These are phyloP conservation scores for Tylopilus sp. DNA, from an alignment of 768 basidiomycete species.

Conservation along the genomic window DNA sequence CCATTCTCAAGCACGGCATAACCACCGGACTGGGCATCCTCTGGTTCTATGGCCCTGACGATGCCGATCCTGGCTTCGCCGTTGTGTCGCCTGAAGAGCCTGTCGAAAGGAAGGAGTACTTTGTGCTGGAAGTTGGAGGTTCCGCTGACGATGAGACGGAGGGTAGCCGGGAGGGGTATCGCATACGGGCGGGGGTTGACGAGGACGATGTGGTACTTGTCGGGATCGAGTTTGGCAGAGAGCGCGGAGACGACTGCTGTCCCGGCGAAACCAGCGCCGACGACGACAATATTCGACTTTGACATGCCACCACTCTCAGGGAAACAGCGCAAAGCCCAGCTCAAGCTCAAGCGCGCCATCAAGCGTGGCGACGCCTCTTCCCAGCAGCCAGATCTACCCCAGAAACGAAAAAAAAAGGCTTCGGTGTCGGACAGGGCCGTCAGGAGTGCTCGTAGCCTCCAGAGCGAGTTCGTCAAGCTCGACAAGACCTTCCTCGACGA, in stretches of 20 bases:
- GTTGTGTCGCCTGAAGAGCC: constrained; percentile 44
- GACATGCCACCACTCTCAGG: constrained; percentile 39
- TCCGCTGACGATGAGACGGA: constrained; percentile 48
- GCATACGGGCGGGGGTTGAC: constrained; percentile 50
- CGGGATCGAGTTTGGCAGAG: constrained; percentile 45
- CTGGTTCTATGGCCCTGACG: constrained; percentile 40
- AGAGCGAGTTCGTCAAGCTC: constrained; percentile 68
- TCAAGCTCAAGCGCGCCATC: constrained; percentile 75
- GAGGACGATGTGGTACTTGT: constrained; percentile 50
- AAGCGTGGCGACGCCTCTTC: constrained; percentile 70
- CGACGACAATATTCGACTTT: constrained; percentile 46
- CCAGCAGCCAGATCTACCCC: constrained; percentile 22
- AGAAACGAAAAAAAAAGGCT: constrained; percentile 8
- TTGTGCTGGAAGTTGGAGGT: constrained; percentile 38
- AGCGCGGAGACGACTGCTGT: constrained; percentile 43
- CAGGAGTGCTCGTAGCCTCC: constrained; percentile 48
- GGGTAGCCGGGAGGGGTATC: constrained; percentile 45
- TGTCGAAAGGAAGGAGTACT: constrained; percentile 50
- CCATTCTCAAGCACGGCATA: constrained; percentile 50
- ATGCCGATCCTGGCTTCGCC: constrained; percentile 36
- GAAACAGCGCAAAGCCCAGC: constrained; percentile 67
- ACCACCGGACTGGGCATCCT: constrained; percentile 34
- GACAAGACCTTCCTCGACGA: constrained; percentile 57
- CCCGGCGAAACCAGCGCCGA: constrained; percentile 54
- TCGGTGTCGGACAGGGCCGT: constrained; percentile 29